These are phyloP conservation scores for Penicillium aurantiogriseum DNA, from an alignment of 2,329 filamentous ascomycete species.

Conservation along the genomic window DNA sequence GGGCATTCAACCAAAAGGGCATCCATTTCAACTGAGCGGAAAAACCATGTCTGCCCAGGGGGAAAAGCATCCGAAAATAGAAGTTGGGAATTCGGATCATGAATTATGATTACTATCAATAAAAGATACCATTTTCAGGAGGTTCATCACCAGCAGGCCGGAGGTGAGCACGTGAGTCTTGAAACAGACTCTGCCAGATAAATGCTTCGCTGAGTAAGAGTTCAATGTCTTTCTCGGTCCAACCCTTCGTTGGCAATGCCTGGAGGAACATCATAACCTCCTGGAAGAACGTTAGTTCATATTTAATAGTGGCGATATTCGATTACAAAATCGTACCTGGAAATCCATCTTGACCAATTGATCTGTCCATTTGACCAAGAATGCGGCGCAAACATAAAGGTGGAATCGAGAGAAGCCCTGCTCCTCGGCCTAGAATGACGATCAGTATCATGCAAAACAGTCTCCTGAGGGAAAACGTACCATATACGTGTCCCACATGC, in stretches of 20 bases:
- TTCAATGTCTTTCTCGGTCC: slow-evolving; percentile 98
- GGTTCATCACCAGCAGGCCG: slow-evolving; percentile 37
- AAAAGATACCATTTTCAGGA: slow-evolving; percentile 35
- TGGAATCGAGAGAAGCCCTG: slow-evolving; percentile 98
- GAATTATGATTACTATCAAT: slow-evolving; percentile 37
- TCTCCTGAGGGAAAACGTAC: slow-evolving; percentile 50
- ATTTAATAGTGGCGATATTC: not conserved
- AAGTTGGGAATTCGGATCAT: slow-evolving; percentile 24
- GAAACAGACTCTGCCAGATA: slow-evolving; percentile 97
- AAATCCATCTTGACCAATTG: slow-evolving; percentile 97
- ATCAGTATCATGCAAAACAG: slow-evolving; percentile 15
- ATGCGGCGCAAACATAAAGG: slow-evolving; percentile 95
- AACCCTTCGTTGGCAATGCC: slow-evolving; percentile 83
- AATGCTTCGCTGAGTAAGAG: slow-evolving; percentile 92
- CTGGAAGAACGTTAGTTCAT: slow-evolving; percentile 48
- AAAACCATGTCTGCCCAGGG: slow-evolving; percentile 7
- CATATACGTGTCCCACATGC: slow-evolving; percentile 99
- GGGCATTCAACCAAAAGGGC: slow-evolving; percentile 84
- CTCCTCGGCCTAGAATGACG: slow-evolving; percentile 74
- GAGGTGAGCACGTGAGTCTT: slow-evolving; percentile 88
- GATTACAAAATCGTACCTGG: slow-evolving; percentile 43
- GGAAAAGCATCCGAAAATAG: slow-evolving; percentile 10
- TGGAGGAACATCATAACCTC: slow-evolving; percentile 99
- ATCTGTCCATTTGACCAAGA: slow-evolving; percentile 97
- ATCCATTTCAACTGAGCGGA: slow-evolving; percentile 75